A percentile compares a stretch with the other conserved stretches of the same genome.
phyloP scores from a whole-genome alignment of 2,329 filamentous ascomycete genomes.

The Colletotrichum viniferum region DNA sequence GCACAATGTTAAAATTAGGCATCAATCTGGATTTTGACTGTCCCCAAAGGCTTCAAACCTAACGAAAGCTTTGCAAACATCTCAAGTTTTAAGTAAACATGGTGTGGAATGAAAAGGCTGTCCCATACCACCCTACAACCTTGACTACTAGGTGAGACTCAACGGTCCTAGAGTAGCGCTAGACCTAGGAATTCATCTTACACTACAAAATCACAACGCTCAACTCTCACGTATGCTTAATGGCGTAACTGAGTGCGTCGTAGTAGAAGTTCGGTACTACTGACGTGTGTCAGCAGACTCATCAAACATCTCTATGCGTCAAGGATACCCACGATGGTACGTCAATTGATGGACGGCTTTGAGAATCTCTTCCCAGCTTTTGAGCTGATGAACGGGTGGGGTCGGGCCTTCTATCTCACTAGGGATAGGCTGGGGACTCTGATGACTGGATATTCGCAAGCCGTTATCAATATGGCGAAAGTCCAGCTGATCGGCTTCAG shows the following conservation, averaged over 20 bases:
- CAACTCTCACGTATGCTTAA: not conserved
- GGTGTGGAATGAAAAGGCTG: too few relatives aligned
- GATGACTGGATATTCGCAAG: not conserved
- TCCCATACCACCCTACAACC: too few relatives aligned
- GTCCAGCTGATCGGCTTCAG: not conserved
- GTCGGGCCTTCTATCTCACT: not conserved
- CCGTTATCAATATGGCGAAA: not conserved
- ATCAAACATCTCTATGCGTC: not conserved
- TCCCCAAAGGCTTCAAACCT: not conserved
- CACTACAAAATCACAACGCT: fast-evolving
- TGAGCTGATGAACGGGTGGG: not conserved
- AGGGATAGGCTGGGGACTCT: not conserved
- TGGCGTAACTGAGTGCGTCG: not conserved
- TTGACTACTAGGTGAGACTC: too few relatives aligned
- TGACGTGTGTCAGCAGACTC: not conserved
- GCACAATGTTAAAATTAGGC: not conserved
- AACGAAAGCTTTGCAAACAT: not conserved
- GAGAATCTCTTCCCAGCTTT: not conserved
- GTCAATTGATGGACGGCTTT: not conserved
- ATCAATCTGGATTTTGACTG: not conserved
- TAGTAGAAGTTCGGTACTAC: not conserved
- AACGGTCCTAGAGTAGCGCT: too few relatives aligned
- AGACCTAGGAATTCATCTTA: too few relatives aligned
- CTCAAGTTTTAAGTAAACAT: too few relatives aligned
- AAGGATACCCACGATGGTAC: not conserved